Evolutionary conservation across 768 basidiomycete genomes (phyloP).

Genomic region (Lentinula sp.): DNA sequence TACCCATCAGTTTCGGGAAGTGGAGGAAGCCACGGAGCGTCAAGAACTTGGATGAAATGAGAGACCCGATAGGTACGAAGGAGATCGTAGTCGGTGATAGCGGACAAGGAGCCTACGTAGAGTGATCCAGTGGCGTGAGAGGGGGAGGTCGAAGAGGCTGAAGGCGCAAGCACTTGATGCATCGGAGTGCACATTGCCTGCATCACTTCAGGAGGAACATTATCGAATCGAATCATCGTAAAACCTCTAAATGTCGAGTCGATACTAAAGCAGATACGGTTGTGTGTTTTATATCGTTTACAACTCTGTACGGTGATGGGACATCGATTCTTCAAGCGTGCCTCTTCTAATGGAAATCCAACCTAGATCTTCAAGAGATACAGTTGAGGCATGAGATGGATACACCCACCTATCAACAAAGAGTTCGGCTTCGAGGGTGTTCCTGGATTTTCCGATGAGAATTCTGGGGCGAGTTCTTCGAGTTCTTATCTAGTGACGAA

Average conservation of each 20-base stretch:
- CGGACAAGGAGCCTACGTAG: slow-evolving; percentile 61
- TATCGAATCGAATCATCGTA: slow-evolving; percentile 75
- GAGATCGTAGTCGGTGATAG: slow-evolving; percentile 50
- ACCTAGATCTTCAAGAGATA: not conserved
- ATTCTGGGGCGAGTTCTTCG: not conserved
- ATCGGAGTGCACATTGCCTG: slow-evolving; percentile 84
- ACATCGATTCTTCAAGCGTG: not conserved
- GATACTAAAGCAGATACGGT: not conserved
- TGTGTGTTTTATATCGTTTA: not conserved
- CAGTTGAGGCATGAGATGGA: not conserved
- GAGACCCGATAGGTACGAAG: slow-evolving; percentile 42
- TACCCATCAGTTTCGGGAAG: slow-evolving; percentile 40
- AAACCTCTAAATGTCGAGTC: not conserved
- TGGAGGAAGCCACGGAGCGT: slow-evolving; percentile 41
- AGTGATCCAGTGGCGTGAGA: slow-evolving; percentile 38
- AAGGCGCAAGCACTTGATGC: slow-evolving; percentile 58
- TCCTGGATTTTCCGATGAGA: too few species aligned
- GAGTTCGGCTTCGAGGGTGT: not conserved
- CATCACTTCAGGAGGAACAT: slow-evolving; percentile 67
- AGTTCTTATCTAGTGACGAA: not conserved
- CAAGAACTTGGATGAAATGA: slow-evolving; percentile 58
- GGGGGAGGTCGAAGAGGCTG: slow-evolving; percentile 12
- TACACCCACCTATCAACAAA: not conserved
- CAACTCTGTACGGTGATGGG: not conserved
- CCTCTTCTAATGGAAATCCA: not conserved